Base-by-base conservation (phyloP, 352 stramenopile genomes). In the Phytophthora podocarpi region DNA sequence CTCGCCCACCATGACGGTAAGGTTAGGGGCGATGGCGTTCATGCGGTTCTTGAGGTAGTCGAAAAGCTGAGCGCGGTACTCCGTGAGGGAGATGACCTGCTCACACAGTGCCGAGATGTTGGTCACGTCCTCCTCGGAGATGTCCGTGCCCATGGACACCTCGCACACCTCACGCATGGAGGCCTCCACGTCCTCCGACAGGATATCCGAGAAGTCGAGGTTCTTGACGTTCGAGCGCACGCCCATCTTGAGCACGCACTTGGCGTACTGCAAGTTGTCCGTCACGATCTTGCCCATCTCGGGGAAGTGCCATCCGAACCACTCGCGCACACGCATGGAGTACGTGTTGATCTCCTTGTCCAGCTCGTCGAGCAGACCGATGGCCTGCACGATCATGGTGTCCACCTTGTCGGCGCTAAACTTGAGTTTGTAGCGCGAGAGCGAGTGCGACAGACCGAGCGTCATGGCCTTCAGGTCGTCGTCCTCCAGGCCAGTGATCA, bases 291-390 rank as follows among this genome's bases (percentile, higher is more conserved):
- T 98, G 73, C 95, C 93, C 80, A 99, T 97, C 69, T 99, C 97
- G 13, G 90, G 93, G 57, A 98, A 96, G 77, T 98, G 96, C 95
- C 96, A 98, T 61, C 96, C 95, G 68, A 98, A 98, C 98, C 98
- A 99, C 85, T 99, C 98, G 54, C 97, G 97, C 42, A 99, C 97
- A 61, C 98, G 85, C 98, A 99, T 99, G 40, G 98, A 98, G 85
- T 99, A 99, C 58, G 97, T 99, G 85, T 99, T 99, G 80, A 99
- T 99, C 82, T 99, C 98, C 89, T 99, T 99, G 89, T 99, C 98
- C 13, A 99, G 86, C 75, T 99, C 97, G 82, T 99, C 98, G 12
- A 99, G 81, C 41, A 99, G 81, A 11, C 96, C 96, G 48, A 99
- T 99, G 12, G 98, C 97, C 87, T 99, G 98, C 52, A 99, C 96